These are phyloP conservation scores for Sarocladium oryzae DNA, from an alignment of 2,329 filamentous ascomycete genomes.

Conservation along the genomic window DNA sequence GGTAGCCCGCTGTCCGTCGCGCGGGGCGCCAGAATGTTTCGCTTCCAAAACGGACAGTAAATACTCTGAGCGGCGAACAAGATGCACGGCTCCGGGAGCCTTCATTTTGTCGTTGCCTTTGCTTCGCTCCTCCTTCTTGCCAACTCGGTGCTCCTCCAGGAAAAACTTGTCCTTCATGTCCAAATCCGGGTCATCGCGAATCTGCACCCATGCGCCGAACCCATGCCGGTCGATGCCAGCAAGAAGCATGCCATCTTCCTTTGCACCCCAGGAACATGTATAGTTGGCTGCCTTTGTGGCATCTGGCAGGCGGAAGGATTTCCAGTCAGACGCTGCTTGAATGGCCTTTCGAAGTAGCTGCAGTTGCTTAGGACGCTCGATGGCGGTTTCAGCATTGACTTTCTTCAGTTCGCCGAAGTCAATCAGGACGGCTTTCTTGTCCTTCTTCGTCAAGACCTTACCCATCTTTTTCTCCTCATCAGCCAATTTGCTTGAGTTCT, in stretches of 20 bases:
- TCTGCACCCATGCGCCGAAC: constrained; percentile 91
- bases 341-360: constrained; percentile 74
- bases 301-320: constrained; percentile 79
- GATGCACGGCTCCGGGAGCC: constrained; percentile 92
- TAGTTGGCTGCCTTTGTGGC: constrained; percentile 91
- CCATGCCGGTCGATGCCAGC: constrained; percentile 90
- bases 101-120: constrained; percentile 74
- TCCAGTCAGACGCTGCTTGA: constrained; percentile 59
- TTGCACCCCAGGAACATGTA: constrained; percentile 83
- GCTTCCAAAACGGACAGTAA: constrained; percentile 88
- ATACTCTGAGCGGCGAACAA: constrained; percentile 92
- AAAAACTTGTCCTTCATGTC: constrained; percentile 88
- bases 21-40: constrained; percentile 72
- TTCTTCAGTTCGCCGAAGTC: constrained; percentile 92
- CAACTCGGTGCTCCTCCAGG: constrained; percentile 94
- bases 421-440: constrained; percentile 93
- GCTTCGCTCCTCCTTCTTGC: constrained; percentile 88
- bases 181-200: constrained; percentile 84
- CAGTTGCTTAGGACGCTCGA: constrained; percentile 86
- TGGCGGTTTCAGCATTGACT: constrained; percentile 89
- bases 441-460: constrained; percentile 87
- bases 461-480: constrained; percentile 77
- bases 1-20: constrained; percentile 90
- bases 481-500: constrained; percentile 65
- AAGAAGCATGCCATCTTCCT: constrained; percentile 95